Conservation (phyloP, 2,329 filamentous ascomycete genomes). For the Didymella pinodella region DNA sequence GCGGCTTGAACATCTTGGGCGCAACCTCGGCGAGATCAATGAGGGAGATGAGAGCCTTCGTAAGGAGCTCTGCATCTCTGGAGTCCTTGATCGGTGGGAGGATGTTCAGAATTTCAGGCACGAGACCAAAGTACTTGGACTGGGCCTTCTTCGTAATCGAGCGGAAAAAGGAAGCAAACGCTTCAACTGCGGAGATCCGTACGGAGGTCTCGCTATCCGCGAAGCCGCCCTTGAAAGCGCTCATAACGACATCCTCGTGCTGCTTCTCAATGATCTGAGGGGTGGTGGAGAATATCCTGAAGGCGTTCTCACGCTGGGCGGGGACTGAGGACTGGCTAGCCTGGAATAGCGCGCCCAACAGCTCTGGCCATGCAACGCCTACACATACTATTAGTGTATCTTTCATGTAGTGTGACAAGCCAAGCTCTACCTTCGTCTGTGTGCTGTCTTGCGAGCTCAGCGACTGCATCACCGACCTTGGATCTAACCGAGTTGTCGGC, state of each 20-base stretch:
- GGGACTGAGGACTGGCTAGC: constrained; percentile 86
- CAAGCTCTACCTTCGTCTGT: constrained; percentile 79
- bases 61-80: constrained; percentile 88
- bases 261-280: constrained; percentile 96
- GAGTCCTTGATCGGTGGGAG: constrained; percentile 92
- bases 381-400: constrained; percentile 12
- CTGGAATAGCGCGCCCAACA: constrained; percentile 85
- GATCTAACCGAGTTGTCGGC: constrained; percentile 78
- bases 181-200: constrained; percentile 93
- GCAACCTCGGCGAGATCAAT: constrained; percentile 95
- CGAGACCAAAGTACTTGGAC: constrained; percentile 83
- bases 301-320: constrained; percentile 88
- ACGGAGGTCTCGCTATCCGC: constrained; percentile 84
- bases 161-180: constrained; percentile 95
- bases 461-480: constrained; percentile 97
- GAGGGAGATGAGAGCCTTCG: constrained; percentile 85
- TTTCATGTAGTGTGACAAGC: background rate
- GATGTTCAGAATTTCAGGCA: constrained; percentile 93
- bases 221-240: constrained; percentile 90
- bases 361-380: constrained; percentile 89
- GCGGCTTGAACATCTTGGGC: constrained; percentile 94
- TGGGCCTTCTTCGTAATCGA: constrained; percentile 88
- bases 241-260: constrained; percentile 87
- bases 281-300: constrained; percentile 93
- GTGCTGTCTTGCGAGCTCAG: constrained; percentile 94